phyloP scores from a whole-genome alignment of 1,284 basidiomycete species.

The Apiotrichum brassicae region DNA sequence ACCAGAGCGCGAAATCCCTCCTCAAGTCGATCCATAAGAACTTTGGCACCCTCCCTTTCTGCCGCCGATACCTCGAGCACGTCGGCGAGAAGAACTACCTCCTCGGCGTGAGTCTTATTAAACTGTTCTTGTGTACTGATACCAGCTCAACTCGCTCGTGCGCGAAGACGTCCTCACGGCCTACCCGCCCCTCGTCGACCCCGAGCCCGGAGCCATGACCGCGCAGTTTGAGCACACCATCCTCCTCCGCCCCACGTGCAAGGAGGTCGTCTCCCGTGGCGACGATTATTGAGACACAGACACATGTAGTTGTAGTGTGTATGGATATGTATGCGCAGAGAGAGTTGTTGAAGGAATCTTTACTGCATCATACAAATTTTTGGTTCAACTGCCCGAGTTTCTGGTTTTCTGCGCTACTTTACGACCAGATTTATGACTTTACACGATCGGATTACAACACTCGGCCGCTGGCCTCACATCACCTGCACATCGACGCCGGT shows the following conservation, averaged over 20 bases:
- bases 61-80: conserved; percentile 87
- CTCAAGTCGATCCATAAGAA: conserved; percentile 84
- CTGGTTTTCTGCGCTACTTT: neutral
- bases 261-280: conserved; percentile 91
- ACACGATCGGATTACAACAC: no score
- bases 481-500: conserved; percentile 8
- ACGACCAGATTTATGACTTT: no score
- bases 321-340: conserved; percentile 3
- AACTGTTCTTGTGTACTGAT: no score
- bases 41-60: conserved; percentile 95
- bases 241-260: conserved; percentile 78
- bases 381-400: neutral
- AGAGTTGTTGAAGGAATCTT: no score
- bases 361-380: no score
- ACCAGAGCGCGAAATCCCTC: conserved; percentile 77
- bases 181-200: conserved; percentile 89
- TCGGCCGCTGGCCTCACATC: neutral
- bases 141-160: conserved; percentile 82
- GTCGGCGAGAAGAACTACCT: conserved; percentile 92
- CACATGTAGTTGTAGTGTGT: conserved; percentile 2
- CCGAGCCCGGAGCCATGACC: conserved; percentile 65
- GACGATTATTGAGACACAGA: conserved; percentile 65
- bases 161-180: conserved; percentile 80
- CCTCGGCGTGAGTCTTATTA: conserved; percentile 70
- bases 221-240: conserved; percentile 97